Conservation (phyloP, 2,329 filamentous ascomycete species). For the Chrysoporthe puriensis region DNA sequence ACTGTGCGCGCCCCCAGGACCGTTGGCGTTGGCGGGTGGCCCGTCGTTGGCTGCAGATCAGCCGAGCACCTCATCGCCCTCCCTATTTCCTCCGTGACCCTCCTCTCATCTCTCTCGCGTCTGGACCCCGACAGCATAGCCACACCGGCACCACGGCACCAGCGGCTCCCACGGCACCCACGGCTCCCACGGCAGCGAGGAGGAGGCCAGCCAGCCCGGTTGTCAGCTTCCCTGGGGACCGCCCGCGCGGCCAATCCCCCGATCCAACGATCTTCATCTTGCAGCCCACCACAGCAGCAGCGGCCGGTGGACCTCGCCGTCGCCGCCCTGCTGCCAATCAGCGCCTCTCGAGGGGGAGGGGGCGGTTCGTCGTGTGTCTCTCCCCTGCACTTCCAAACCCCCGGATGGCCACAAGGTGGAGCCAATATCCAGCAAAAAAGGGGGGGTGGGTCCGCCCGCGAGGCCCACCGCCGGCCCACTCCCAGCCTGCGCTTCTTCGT, state of each 20-base stretch:
- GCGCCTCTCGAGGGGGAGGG: not conserved
- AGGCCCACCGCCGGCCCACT: not conserved
- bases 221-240: too few species aligned
- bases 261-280: not conserved
- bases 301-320: not conserved
- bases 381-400: not conserved
- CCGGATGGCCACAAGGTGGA: not conserved
- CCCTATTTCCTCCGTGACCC: not conserved
- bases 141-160: not conserved
- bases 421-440: slow-evolving; percentile 13
- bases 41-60: not conserved
- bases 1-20: not conserved
- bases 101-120: not conserved
- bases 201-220: not conserved
- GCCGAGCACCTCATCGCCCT: slow-evolving; percentile 4
- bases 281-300: too few species aligned
- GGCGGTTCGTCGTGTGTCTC: not conserved
- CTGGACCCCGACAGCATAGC: not conserved
- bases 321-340: not conserved
- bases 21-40: not conserved
- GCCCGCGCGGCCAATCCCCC: too few species aligned
- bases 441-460: slow-evolving; percentile 2
- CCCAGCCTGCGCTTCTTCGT: not conserved
- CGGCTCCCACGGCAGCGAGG: not conserved
- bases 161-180: not conserved